Evolutionary conservation across 176 grass and related monocot species (phyloP).

Genomic region (Luzula sylvatica): DNA sequence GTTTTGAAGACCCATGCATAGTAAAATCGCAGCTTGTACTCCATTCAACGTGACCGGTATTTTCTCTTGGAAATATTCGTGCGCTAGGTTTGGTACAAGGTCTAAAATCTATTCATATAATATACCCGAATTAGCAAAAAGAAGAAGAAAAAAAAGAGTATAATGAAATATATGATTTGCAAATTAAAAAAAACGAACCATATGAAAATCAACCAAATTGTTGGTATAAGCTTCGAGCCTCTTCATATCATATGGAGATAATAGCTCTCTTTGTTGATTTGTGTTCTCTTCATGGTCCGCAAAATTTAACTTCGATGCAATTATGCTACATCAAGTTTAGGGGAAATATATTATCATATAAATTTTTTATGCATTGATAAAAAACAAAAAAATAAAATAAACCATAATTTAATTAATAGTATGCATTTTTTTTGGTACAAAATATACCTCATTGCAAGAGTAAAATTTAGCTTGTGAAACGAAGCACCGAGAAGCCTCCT

Average conservation of each 20-base stretch:
- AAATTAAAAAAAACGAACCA: conserved; percentile 49
- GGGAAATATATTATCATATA: not conserved
- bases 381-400: conserved; percentile 6
- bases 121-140: not conserved
- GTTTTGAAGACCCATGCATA: conserved; percentile 92
- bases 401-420: too few species aligned
- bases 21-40: conserved; percentile 65
- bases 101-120: conserved; percentile 71
- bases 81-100: conserved; percentile 75
- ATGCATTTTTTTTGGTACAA: not conserved
- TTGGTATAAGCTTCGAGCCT: conserved; percentile 85
- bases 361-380: not conserved
- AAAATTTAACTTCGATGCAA: conserved; percentile 76
- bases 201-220: conserved; percentile 85
- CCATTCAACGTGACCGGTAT: conserved; percentile 61
- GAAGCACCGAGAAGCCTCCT: conserved; percentile 66
- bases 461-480: conserved; percentile 60
- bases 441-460: conserved; percentile 81
- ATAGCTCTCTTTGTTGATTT: conserved; percentile 36
- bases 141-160: not conserved
- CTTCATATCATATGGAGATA: conserved; percentile 88
- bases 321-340: conserved; percentile 41
- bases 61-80: conserved; percentile 82
- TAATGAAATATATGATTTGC: conserved; percentile 3
- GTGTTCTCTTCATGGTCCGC: conserved; percentile 27